Conservation (phyloP, 106 monocot genomes). For the Xerophyta viscosa region DNA sequence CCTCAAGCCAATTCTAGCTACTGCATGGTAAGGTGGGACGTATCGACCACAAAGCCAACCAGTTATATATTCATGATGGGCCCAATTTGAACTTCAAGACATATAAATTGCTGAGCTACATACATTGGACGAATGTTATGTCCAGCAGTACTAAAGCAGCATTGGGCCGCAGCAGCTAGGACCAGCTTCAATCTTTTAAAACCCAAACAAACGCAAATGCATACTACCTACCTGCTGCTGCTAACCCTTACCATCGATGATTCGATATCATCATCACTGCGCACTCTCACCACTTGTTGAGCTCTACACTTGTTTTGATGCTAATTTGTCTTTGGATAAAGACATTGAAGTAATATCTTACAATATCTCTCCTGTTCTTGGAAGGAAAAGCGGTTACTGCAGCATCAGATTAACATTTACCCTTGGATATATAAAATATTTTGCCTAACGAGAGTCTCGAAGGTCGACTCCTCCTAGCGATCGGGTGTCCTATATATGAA, state of each 20-base stretch:
- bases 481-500: constrained; percentile 39
- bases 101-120: no score
- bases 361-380: constrained; percentile 44
- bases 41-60: no score
- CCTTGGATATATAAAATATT: constrained; percentile 24
- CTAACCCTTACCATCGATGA: neutral
- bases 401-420: constrained; percentile 34
- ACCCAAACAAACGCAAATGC: no score
- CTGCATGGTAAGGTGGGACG: no score
- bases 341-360: constrained; percentile 73
- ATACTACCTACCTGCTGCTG: no score
- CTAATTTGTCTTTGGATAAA: constrained; percentile 50
- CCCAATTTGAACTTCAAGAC: no score
- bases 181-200: no score
- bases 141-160: no score
- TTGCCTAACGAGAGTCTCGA: constrained; percentile 36
- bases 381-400: constrained; percentile 35
- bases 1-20: no score
- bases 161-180: no score
- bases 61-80: no score
- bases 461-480: constrained; percentile 40
- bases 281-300: neutral
- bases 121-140: no score
- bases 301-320: constrained; percentile 33
- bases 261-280: constrained; percentile 40